Evolutionary conservation across 2,329 filamentous ascomycete genomes (phyloP).

Genomic region (Tolypocladium inflatum): DNA sequence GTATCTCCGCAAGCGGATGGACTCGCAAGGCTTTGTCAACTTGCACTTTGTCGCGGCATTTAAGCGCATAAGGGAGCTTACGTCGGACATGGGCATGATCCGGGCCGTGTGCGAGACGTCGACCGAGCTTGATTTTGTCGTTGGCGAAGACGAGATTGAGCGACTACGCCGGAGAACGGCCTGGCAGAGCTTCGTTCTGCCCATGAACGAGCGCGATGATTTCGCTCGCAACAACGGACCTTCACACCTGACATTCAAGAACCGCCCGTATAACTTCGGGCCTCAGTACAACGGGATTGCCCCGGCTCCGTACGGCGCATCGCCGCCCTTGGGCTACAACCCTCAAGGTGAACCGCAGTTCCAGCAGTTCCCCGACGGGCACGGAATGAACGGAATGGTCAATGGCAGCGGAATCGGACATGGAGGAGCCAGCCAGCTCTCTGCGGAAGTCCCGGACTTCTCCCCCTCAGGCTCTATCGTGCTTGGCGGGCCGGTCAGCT

Average conservation of each 20-base stretch:
- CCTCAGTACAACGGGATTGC: conserved; percentile 22
- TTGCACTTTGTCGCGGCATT: conserved; percentile 75
- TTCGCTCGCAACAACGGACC: conserved; percentile 66
- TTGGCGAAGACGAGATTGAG: conserved; percentile 69
- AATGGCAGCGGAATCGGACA: conserved; percentile 16
- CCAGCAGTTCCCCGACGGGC: conserved; percentile 21
- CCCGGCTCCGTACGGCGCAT: conserved; percentile 18
- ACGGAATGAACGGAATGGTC: conserved; percentile 23
- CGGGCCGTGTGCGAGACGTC: conserved; percentile 68
- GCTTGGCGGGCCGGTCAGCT: not conserved
- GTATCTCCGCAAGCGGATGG: conserved; percentile 85
- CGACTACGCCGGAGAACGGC: conserved; percentile 64
- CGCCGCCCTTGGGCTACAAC: conserved; percentile 18
- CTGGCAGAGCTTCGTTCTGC: conserved; percentile 74
- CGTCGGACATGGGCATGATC: conserved; percentile 59
- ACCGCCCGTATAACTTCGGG: conserved; percentile 16
- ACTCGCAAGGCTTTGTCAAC: conserved; percentile 84
- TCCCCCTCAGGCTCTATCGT: conserved; percentile 19
- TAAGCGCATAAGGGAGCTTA: conserved; percentile 51
- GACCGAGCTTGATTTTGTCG: conserved; percentile 61
- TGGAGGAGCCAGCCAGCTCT: conserved; percentile 21
- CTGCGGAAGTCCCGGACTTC: conserved; percentile 30
- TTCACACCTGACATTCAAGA: conserved; percentile 26
- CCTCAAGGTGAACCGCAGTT: conserved; percentile 16
- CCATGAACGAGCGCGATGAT: conserved; percentile 60